Base-by-base conservation (phyloP, 2,329 filamentous ascomycete genomes). In the Cladosporium sp. region DNA sequence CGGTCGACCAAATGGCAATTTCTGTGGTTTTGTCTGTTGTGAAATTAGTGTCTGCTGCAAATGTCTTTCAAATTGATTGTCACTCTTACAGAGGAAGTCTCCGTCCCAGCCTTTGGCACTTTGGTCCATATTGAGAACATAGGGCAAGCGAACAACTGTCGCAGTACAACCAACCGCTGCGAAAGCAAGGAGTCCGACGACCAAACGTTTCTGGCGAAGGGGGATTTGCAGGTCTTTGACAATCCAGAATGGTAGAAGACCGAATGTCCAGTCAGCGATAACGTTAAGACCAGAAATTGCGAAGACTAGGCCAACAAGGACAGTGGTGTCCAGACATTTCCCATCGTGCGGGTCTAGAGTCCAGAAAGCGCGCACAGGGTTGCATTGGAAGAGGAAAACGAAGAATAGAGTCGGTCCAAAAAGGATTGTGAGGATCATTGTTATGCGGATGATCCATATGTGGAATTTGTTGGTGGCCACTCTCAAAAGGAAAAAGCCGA, bases 361-460 rank as follows among this genome's bases (percentile, higher is more conserved):
- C 82, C 81, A 84, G 65, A 82, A 83, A 50, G 74, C 75, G 2
- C 70, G 69, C 9, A 81, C 74, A 50, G 81, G 80, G n/a, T 68
- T 69, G 64, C 81, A 84, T 67, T 83, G 80, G 48, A 83, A 75
- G 13, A 78, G 71, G 32, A 80, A 70, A 47, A 83, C 66, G 61
- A 82, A 78, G 63, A 79, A 76, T 61, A 80, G 82, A 9, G 76
- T 68, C 1, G 75, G 62, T 3, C 80, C 77, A 48, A 80, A 74
- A 4, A 77, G 45, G 1, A 74, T 68, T 2, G 78, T 76, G 9
- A 76, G 67, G n/a, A 64, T 64, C 62, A 83, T 77, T n/a, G 81
- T 71, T 10, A 68, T 57, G 58, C 75, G 75, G 40, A 83, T 76
- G 57, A 78, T 74, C 63, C 70, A 71, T 36, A 75, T 70, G 56